These are phyloP conservation scores for Trichomonascaceae sp. DNA, from an alignment of 1,139 yeast genomes.

Conservation along the genomic window DNA sequence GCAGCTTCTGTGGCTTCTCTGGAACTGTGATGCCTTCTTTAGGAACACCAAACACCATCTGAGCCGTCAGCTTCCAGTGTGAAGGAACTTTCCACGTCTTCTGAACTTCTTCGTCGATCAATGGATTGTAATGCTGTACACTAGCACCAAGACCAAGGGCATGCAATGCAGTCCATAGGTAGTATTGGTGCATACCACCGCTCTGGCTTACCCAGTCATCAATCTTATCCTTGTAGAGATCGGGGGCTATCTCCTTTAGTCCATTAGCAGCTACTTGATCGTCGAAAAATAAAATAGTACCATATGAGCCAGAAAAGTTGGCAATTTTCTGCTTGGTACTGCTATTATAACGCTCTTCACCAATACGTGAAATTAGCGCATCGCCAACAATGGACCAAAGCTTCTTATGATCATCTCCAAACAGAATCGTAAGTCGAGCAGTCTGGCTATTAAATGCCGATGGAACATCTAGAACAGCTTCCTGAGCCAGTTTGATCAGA, in stretches of 20 bases:
- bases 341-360: constrained; percentile 26
- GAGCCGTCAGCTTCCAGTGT: constrained; percentile 40
- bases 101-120: constrained; percentile 35
- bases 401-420: constrained; percentile 38
- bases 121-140: constrained; percentile 44
- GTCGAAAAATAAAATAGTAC: constrained; percentile 43
- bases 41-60: constrained; percentile 42
- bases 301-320: constrained; percentile 38
- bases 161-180: constrained; percentile 41
- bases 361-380: constrained; percentile 23
- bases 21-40: constrained; percentile 18
- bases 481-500: background rate
- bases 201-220: constrained; percentile 41
- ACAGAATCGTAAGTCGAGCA: constrained; percentile 38
- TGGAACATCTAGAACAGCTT: constrained; percentile 31
- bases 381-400: constrained; percentile 35
- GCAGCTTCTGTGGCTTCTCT: background rate
- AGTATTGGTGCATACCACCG: constrained; percentile 42
- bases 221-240: constrained; percentile 38
- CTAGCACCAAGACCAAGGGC: constrained; percentile 42
- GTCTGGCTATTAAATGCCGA: constrained; percentile 45
- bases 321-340: constrained; percentile 38
- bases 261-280: constrained; percentile 35
- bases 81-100: constrained; percentile 36
- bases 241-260: constrained; percentile 35